Base-by-base conservation (phyloP, 164 flowering plant genomes). In the Macadamia tetraphylla region DNA sequence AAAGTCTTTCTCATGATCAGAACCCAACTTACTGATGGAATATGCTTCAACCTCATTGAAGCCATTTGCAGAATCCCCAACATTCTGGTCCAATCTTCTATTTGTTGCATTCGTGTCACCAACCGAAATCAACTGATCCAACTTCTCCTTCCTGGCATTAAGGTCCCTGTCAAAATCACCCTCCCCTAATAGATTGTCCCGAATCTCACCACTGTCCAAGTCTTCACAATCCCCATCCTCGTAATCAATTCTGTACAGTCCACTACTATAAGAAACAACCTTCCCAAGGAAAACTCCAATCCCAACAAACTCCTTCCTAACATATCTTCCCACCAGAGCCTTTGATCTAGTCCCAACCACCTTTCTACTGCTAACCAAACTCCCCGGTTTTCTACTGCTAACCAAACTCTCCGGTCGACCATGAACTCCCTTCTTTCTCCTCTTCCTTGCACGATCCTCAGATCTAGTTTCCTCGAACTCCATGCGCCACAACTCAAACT, bases 151-250 rank as follows among this genome's bases (percentile, higher is more conserved):
- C 80, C 84, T 83, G 10, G 13, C 29, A 57, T 62, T 57, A 63
- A 86, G 68, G 30, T 75, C 83, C 11, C 68, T 80, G 58, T 77
- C 84, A 48, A 85, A 76, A 57, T 77, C 73, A 46, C 57, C 60
- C 15, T 85, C 90, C 13, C 35, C 75, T 1, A 90, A 58, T 30
- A 87, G 58, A 67, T 82, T 44, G 35, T 14, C 72, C 1, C 82
- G 75, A 12, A 87, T 75, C 77, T 95, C 98, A 1, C 80, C 43
- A 11, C 85, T 84, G 6, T 90, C 94, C 66, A 95, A 67, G 73
- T 92, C 98, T 83, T 95, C 99, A 40, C 65, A 82, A 79, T 92
- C 98, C 6, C 96, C 99, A 73, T 95, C 97, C 77, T 95, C 99
- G 64, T 92, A 95, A 60, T 78, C 81, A 43, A 95, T 83, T 72